phyloP scores from a whole-genome alignment of 176 grass and related monocot genomes.

The Avena sativa region DNA sequence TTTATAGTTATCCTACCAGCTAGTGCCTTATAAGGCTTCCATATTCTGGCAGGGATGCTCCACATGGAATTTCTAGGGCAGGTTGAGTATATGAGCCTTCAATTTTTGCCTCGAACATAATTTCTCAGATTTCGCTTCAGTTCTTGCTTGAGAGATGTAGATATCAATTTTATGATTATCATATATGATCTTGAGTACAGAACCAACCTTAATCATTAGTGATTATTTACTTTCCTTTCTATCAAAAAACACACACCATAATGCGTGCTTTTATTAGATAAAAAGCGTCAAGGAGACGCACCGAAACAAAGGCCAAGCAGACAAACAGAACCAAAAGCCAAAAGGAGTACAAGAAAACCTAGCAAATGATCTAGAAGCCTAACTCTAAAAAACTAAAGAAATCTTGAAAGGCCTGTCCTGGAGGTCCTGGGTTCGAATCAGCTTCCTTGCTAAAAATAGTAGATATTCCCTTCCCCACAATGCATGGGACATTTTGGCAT shows the following conservation, averaged over 20 bases:
- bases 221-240: not conserved
- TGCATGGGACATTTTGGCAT: not conserved
- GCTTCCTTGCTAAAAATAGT: not conserved
- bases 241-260: not conserved
- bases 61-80: not conserved
- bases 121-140: not conserved
- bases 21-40: not conserved
- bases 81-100: not conserved
- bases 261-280: not conserved
- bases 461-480: not conserved
- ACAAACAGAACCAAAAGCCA: not conserved
- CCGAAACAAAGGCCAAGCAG: not conserved
- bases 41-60: not conserved
- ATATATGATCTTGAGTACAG: not conserved
- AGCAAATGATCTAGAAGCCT: not conserved
- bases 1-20: not conserved
- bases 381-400: not conserved
- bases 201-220: not conserved
- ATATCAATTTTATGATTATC: not conserved
- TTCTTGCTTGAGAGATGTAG: not conserved
- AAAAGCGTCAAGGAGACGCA: not conserved
- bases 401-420: not conserved
- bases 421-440: not conserved
- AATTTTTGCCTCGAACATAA: constrained; percentile 31
- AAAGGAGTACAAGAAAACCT: not conserved